phyloP scores from a whole-genome alignment of 108 stramenopile species.

The Cyclostephanos invisitatus region DNA sequence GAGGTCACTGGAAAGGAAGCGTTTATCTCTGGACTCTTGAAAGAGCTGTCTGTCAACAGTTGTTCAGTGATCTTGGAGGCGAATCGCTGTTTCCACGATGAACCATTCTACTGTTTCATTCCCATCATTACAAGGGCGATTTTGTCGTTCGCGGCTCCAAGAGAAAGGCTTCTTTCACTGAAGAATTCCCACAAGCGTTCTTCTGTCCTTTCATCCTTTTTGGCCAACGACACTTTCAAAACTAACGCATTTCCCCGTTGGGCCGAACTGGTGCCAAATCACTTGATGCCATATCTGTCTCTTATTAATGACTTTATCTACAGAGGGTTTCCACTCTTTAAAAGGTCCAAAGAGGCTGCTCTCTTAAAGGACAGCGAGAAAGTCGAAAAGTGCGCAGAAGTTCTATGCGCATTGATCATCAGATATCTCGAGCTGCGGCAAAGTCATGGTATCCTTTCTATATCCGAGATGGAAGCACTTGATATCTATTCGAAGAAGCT shows the following conservation, averaged over 20 bases:
- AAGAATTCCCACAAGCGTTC: slow-evolving; percentile 17
- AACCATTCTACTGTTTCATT: slow-evolving; percentile 32
- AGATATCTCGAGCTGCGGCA: slow-evolving; percentile 11
- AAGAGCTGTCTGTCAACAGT: slow-evolving; percentile 9
- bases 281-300: slow-evolving; percentile 17
- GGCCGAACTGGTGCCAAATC: slow-evolving; percentile 10
- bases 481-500: slow-evolving; percentile 35
- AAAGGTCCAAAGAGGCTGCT: slow-evolving; percentile 16
- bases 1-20: slow-evolving; percentile 19
- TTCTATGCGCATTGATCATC: slow-evolving; percentile 23
- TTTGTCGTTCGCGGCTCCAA: slow-evolving; percentile 15
- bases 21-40: slow-evolving; percentile 13
- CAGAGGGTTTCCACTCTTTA: slow-evolving; percentile 25
- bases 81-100: slow-evolving; percentile 31
- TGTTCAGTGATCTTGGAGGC: slow-evolving; percentile 19
- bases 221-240: slow-evolving; percentile 27
- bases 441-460: slow-evolving; percentile 25
- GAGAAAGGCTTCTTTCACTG: slow-evolving; percentile 16
- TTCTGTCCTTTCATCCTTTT: slow-evolving; percentile 16
- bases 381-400: slow-evolving; percentile 27
- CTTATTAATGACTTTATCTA: slow-evolving; percentile 34
- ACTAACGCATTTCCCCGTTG: slow-evolving; percentile 2
- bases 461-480: slow-evolving; percentile 22
- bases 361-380: slow-evolving; percentile 30
- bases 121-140: slow-evolving; percentile 31